phyloP scores from a whole-genome alignment of 257 asterid species.

The Scutellaria baicalensis region DNA sequence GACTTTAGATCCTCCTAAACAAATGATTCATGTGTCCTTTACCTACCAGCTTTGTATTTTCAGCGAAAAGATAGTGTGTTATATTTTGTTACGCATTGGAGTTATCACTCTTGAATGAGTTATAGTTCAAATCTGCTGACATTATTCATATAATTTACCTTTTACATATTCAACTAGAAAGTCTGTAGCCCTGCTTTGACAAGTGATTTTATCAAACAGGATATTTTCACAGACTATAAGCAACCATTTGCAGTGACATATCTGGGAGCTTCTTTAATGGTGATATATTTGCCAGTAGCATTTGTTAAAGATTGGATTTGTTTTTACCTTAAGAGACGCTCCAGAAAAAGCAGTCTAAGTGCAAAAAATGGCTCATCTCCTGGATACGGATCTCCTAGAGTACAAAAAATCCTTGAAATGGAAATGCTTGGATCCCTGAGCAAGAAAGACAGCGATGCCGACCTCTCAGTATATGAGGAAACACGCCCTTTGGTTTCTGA shows the following conservation, averaged over 20 bases:
- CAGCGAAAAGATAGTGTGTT: not conserved
- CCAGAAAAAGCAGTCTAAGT: conserved; percentile 25
- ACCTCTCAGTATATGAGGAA: conserved; percentile 49
- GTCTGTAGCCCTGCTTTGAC: not conserved
- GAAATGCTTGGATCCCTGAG: conserved; percentile 53
- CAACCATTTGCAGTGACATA: conserved; percentile 94
- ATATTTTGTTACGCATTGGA: not conserved
- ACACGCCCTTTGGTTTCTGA: conserved; percentile 48
- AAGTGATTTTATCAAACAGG: conserved; percentile 39
- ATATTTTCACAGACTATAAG: conserved; percentile 69
- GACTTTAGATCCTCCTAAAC: not conserved
- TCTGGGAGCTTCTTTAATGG: conserved; percentile 90
- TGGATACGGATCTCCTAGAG: conserved; percentile 47
- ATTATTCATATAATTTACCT: not conserved
- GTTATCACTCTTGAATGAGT: not conserved
- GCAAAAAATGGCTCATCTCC: conserved; percentile 19
- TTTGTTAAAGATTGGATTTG: conserved; percentile 61
- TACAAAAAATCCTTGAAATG: conserved; percentile 50
- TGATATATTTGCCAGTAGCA: conserved; percentile 80
- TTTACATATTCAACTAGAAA: not conserved
- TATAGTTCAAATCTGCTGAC: not conserved
- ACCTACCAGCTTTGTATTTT: not conserved
- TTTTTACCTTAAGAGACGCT: conserved; percentile 34
- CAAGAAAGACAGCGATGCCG: conserved; percentile 48
- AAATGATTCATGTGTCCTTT: not conserved